Evolutionary conservation across 1,284 basidiomycete species (phyloP), one percentile per base, ranked within the genome.

Genomic region (Puccinia horiana): DNA sequence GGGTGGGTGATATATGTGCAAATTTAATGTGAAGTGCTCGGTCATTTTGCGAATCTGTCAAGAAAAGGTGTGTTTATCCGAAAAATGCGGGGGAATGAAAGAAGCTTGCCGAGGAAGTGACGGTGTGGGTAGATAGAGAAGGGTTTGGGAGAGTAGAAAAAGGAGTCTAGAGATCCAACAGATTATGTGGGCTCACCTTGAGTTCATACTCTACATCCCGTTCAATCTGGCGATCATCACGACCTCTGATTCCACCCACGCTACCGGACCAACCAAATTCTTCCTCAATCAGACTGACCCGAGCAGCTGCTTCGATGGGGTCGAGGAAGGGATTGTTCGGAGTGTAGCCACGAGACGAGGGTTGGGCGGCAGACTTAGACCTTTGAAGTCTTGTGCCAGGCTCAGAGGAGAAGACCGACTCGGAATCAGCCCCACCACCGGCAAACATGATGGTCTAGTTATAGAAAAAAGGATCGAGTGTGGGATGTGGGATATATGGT

Each of bases 141-240:
- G n/a, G 44, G 42, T 20, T 16, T 3, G 32, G 47, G 26, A 20
- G 20, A 47, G 29, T 14, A 42, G 35, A 44, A 77, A 65, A 35
- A 63, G 54, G 26, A 26, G 29, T 20, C 4, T 20, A 63, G n/a
- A 58, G 23, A 20, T 58, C 23, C 12, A 23, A 14, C 18, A 58
- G 52, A 58, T 37, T 32, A 35, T 35, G 4, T 47, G n/a, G 70
- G 11, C 56, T 63, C 11, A 81, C 78, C 58, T 81, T 72, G 32
- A 69, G 49, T 81, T 81, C 78, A 40, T 81, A 81, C 26, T 81
- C 78, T 0, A 73, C 52, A 35, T 81, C 78, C 16, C 78, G 8
- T 52, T 81, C 78, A 72, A 81, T 81, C 56, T 81, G 78, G 11
- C 70, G 67, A 61, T 81, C 78, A 63, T 81, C 78, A 12, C 78